A percentile compares a stretch with the other conserved stretches of the same genome.
Evolutionary conservation across 2,329 filamentous ascomycete genomes (phyloP).

Genomic region (Ceratocystiopsis minuta): DNA sequence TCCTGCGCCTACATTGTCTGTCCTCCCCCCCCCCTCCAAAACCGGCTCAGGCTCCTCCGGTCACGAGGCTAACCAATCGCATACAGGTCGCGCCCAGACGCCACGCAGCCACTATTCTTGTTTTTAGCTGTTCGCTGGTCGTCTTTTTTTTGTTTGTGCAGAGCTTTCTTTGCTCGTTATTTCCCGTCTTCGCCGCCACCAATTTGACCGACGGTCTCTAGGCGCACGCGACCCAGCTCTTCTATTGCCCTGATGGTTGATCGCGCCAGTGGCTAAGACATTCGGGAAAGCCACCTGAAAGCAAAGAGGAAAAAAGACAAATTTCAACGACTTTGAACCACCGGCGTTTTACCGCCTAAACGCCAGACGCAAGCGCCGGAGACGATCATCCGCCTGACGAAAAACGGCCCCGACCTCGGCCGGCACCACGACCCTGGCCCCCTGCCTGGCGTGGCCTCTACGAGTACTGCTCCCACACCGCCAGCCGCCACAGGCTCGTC

Average conservation of each 20-base stretch:
- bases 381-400: not conserved
- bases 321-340: no score
- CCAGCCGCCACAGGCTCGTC: not conserved
- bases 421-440: not conserved
- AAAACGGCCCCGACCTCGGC: not conserved
- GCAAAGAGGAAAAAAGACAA: not conserved
- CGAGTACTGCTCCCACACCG: not conserved
- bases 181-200: not conserved
- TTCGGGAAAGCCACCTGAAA: no score
- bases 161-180: not conserved
- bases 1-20: no score
- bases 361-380: no score
- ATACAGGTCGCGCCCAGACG: constrained; percentile 9
- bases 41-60: not conserved
- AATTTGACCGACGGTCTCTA: not conserved
- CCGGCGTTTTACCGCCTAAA: no score
- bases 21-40: no score
- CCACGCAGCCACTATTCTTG: constrained; percentile 3
- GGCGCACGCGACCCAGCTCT: not conserved
- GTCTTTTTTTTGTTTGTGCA: not conserved
- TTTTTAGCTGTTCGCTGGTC: not conserved
- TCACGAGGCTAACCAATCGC: constrained; percentile 12
- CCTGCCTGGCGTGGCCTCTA: no score
- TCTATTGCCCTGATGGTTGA: not conserved
- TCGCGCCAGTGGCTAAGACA: no score